Evolutionary conservation across 2,329 filamentous ascomycete species (phyloP).

Genomic region (Neonectria magnoliae): DNA sequence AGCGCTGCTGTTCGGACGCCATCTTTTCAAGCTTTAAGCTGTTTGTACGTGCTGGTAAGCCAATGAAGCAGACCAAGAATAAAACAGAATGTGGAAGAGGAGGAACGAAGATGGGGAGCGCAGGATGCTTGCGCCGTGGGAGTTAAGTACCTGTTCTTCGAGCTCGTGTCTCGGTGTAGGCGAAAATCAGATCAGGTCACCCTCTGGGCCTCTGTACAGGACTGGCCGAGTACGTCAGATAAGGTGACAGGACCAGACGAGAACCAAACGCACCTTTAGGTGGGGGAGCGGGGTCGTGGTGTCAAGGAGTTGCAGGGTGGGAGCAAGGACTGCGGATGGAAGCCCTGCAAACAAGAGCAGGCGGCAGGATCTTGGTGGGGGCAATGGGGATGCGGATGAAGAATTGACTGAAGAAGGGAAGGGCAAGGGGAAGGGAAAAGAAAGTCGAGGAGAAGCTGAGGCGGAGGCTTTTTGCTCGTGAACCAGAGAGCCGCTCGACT

Average conservation of each 20-base stretch:
- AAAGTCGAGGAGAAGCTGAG: background rate
- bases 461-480: constrained; percentile 1
- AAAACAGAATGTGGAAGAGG: constrained; percentile 17
- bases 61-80: constrained; percentile 13
- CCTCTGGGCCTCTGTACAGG: constrained; percentile 38
- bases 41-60: constrained; percentile 29
- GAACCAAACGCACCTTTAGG: constrained; percentile 37
- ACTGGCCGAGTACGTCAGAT: constrained; percentile 41
- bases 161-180: constrained; percentile 28
- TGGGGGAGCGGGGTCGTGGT: constrained; percentile 41
- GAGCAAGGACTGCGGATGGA: constrained; percentile 33
- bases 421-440: background rate
- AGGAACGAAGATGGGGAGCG: constrained; percentile 15
- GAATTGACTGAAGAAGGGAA: background rate
- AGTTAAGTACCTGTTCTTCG: constrained; percentile 34
- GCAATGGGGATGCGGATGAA: background rate
- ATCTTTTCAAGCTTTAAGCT: constrained; percentile 38
- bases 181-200: constrained; percentile 44
- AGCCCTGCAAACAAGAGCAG: constrained; percentile 1
- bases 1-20: constrained; percentile 48
- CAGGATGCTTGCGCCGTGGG: constrained; percentile 15
- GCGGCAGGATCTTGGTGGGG: background rate
- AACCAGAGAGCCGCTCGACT: background rate
- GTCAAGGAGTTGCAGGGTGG: constrained; percentile 20
- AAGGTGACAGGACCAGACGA: constrained; percentile 35